Base-by-base conservation (phyloP, 2,329 filamentous ascomycete genomes). In the Dothideomycetes sp. region DNA sequence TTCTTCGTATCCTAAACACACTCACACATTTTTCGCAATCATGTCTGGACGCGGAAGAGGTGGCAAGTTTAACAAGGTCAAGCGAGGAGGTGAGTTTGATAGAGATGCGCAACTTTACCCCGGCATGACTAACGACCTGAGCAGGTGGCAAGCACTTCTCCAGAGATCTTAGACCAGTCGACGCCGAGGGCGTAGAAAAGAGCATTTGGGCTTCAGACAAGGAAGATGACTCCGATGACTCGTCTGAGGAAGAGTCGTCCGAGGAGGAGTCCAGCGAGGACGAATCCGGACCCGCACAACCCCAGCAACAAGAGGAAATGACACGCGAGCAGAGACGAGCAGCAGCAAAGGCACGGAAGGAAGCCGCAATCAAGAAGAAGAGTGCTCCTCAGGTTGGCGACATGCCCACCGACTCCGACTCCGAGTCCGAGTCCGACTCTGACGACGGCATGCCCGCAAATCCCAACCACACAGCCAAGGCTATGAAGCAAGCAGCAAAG, bases 81-180 rank as follows among this genome's bases (percentile, higher is more conserved):
- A 85, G 52, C 76, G 89, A 65, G 89, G 89, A 73, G 88, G 89
- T 89, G 66, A 52, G 73, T 55, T 3, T 24, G 18, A 14, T 17
- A 27, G 15, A 4, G 18, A 5, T 31, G 29, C 19, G 11, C 5
- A 14, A 39, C 41, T 34, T 43, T 31, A 18, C 14, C 12, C 35
- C 10, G 16, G 31, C 40, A 41, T 47, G 31, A 54, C 52, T 51
- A 34, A 52, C 31, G 16, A 19, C 19, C 32, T 17, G 19, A 17
- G 4, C 41, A 94, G 88, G 88, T 47, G 91, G 91, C 56, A 94
- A 95, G 66, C 81, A 94, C 57, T 98, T 93, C 68, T 95, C 88
- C 50, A 82, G 86, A 49, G 81, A 95, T 60, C 78, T 96, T 34
- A 80, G 84, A 61, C 88, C 88, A 15, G 67, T 91, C 55, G 88